A percentile compares a stretch with the other conserved stretches of the same genome.
Evolutionary conservation across 371 early-diverging fungal genomes (phyloP).

Genomic region (Mucor lusitanicus): DNA sequence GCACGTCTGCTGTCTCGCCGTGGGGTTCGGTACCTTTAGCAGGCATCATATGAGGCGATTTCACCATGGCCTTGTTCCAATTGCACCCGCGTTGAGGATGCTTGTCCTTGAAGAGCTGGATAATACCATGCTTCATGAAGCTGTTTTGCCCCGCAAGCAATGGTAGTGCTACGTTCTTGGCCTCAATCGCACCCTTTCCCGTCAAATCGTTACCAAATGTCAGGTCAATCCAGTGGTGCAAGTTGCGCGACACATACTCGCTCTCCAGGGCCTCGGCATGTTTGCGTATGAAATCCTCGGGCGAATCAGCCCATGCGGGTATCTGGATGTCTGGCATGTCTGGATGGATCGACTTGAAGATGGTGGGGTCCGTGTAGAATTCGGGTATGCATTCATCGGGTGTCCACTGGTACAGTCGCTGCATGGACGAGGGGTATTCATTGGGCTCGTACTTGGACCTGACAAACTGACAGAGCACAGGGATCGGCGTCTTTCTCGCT

Average conservation of each 20-base stretch:
- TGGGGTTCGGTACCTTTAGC: neutral
- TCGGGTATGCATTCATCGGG: conserved; percentile 81
- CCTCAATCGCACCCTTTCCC: conserved; percentile 76
- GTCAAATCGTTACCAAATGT: conserved; percentile 81
- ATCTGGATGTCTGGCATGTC: conserved; percentile 73
- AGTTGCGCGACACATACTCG: conserved; percentile 72
- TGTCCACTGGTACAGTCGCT: conserved; percentile 69
- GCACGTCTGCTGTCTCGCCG: neutral
- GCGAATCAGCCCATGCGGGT: conserved; percentile 67
- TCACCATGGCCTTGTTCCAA: conserved; percentile 36
- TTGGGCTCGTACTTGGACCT: conserved; percentile 72
- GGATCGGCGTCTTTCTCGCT: conserved; percentile 66
- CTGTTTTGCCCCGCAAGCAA: conserved; percentile 64
- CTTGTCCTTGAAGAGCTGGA: conserved; percentile 72
- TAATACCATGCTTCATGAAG: conserved; percentile 77
- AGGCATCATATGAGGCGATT: neutral
- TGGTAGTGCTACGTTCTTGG: conserved; percentile 72
- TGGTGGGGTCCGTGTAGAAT: conserved; percentile 65
- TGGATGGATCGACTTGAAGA: conserved; percentile 66
- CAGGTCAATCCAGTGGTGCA: conserved; percentile 86
- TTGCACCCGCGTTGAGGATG: conserved; percentile 67
- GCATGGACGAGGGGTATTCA: conserved; percentile 69
- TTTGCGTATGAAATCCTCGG: conserved; percentile 69
- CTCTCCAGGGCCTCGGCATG: conserved; percentile 78
- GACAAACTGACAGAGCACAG: conserved; percentile 72